Evolutionary conservation across 345 rosid genomes (phyloP), one percentile per base, ranked within the genome.

Genomic region (Firmiana major): DNA sequence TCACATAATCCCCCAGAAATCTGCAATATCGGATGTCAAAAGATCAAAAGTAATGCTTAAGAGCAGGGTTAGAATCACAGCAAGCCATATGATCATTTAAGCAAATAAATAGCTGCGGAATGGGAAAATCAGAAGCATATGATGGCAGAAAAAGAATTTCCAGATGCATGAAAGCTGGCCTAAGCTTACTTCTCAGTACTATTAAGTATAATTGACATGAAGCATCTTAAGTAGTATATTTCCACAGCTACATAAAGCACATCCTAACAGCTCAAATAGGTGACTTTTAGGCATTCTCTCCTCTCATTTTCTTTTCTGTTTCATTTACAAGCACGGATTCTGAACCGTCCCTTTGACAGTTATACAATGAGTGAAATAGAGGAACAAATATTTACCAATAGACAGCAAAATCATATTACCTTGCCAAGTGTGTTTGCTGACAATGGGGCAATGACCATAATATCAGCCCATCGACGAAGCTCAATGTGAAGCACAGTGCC

Each of bases 381-480:
- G 17, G 46, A 66, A 36, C 0, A 17, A 38, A 51, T 54, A n/a
- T 3, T 34, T 75, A 49, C 59, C 11, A 0, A 0, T 38, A 74
- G 28, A 36, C 17, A n/a, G 38, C 66, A 9, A 7, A 9, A 76
- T 24, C 42, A 75, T 22, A 48, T 72, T 82, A 91, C 99, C 97
- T 96, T 96, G 79, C 90, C 98, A 73, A 96, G 89, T 9, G 98
- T 93, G 89, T 96, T 93, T 3, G 98, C 97, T 21, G 98, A 96
- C 60, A 96, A 82, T 6, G 98, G 98, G 66, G 98, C 99, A 75
- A 93, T 87, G 78, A 92, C 93, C 87, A 93, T 82, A 78, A 96
- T 85, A 87, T 96, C 98, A 80, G 99, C 98, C 99, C 97, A 96
- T 53, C 90, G 85, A 69, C 93, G 81, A 63, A 96, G 94, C 78